These are phyloP conservation scores for Coffea eugenioides DNA, from an alignment of 257 asterid genomes.

Conservation along the genomic window DNA sequence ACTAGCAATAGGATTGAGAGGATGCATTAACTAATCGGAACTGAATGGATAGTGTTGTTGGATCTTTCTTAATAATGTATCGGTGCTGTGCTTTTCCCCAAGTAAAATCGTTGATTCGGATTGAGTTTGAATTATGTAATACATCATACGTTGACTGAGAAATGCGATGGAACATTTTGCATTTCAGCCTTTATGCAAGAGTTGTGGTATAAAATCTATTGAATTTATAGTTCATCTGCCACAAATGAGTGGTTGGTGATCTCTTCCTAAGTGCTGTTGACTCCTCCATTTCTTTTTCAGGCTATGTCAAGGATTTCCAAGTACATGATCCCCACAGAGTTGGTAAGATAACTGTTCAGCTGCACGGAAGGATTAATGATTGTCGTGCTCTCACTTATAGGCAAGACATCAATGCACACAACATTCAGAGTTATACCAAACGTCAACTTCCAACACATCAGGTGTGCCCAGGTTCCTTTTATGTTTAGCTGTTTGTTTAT, in stretches of 20 bases:
- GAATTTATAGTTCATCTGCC: not conserved
- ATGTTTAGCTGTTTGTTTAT: conserved; percentile 1
- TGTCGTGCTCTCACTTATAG: conserved; percentile 79
- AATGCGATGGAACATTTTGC: not conserved
- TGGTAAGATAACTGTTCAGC: conserved; percentile 75
- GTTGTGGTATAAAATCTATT: not conserved
- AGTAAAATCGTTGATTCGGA: not conserved
- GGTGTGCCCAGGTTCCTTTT: conserved; percentile 36
- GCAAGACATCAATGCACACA: conserved; percentile 71
- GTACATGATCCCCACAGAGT: conserved; percentile 80
- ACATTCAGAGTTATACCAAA: conserved; percentile 55
- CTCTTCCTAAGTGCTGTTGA: not conserved
- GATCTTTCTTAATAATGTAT: not conserved
- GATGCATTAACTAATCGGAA: not conserved
- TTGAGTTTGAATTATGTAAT: not conserved
- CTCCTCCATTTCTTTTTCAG: conserved; percentile 29
- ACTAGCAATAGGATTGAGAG: not conserved
- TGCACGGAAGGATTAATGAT: conserved; percentile 85
- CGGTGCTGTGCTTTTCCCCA: not conserved
- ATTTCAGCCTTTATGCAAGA: not conserved
- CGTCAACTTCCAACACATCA: conserved; percentile 84
- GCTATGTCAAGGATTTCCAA: conserved; percentile 81
- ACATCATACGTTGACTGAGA: not conserved
- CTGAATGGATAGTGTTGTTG: not conserved
- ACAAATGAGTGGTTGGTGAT: not conserved